Evolutionary conservation across 192 early-diverging fungal species (phyloP), one percentile per base, ranked within the genome.

Genomic region (Coemansia sp.): DNA sequence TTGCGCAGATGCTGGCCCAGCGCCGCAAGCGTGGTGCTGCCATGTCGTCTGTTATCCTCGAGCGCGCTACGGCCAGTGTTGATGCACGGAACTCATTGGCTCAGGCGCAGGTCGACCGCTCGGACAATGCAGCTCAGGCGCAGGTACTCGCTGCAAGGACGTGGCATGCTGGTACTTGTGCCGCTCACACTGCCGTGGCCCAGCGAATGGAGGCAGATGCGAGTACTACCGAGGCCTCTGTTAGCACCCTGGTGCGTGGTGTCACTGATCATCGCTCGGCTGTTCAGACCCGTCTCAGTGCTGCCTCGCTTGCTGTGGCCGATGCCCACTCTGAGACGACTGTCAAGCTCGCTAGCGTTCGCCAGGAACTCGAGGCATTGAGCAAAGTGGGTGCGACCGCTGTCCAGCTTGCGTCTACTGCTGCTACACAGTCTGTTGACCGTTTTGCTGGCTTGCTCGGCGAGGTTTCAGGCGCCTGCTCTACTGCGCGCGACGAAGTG

Each of bases 1-100:
- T 77, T 6, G 57, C 43, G 29, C 34, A 46, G 10, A 75, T 64
- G 40, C 64, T 77, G 1, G 43, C 34, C 2, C 72, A 78, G 60
- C 38, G 50, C 39, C 62, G 52, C 11, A 22, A 41, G 38, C 61
- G 31, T 33, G 36, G 16, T 8, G 57, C 13, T 9, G 31, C 29
- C 57, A 34, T 34, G 57, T 60, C 31, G 33, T 60, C 57, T 18
- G 57, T 31, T 9, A 34, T 60, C 24, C 12, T 60, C 31, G 31
- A 16, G 31, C 31, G 16, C 24, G 57, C 15, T 9, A 18, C 29
- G 2, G 57, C 33, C 5, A 33, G 10, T 18, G 31, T 16, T 9
- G 57, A 60, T 34, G 31, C 33, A 2, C 57, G 57, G 16, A 36
- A 60, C 31, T n/a, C 57, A 15, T 15, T 60, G 33, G 16, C 31